A percentile compares a stretch with the other conserved stretches of the same genome.
phyloP scores from a whole-genome alignment of 2,329 filamentous ascomycete species.

The Cephalotrichum gorgonifer region DNA sequence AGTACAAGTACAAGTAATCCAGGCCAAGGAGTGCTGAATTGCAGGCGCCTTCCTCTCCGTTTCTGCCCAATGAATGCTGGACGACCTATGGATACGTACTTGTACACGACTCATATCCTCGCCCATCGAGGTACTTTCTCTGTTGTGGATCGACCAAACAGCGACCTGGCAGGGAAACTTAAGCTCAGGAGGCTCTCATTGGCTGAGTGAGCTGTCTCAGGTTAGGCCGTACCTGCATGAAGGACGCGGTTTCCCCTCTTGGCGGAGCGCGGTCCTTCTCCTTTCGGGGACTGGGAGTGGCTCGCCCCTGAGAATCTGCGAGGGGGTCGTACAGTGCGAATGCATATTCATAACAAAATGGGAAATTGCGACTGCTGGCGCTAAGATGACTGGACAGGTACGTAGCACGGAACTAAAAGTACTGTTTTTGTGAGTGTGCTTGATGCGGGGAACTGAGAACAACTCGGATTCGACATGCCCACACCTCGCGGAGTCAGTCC shows the following conservation, averaged over 20 bases:
- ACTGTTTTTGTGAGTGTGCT: not conserved
- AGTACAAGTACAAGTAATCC: no score
- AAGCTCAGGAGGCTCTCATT: not conserved
- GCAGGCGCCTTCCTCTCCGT: no score
- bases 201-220: constrained; percentile 17
- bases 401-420: not conserved
- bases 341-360: not conserved
- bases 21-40: no score
- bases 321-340: not conserved
- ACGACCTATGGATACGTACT: no score
- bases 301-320: not conserved
- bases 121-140: no score
- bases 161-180: not conserved
- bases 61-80: no score
- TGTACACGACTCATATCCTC: no score
- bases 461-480: no score
- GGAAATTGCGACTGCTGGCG: not conserved
- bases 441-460: not conserved
- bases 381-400: not conserved
- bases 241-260: not conserved
- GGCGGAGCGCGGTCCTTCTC: not conserved
- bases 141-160: no score
- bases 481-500: no score
- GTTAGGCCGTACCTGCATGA: constrained; percentile 16
- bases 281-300: not conserved